phyloP scores from a whole-genome alignment of 768 basidiomycete genomes.

The Amanita pallidorosea region DNA sequence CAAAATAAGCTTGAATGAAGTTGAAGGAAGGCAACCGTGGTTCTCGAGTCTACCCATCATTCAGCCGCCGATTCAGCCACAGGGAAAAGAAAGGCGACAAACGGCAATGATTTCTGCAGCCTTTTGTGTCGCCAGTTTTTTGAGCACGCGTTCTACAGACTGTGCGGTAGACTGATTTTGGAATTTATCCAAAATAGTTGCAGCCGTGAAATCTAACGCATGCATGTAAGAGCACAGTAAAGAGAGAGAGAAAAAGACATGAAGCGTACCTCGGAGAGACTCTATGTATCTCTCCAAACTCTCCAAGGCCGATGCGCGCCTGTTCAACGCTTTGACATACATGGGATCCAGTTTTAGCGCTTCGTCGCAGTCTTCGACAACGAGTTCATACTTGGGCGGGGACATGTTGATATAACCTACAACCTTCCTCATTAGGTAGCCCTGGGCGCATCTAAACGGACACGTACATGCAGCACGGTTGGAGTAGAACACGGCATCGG shows the following conservation, averaged over 20 bases:
- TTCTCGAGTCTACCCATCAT: conserved; percentile 45
- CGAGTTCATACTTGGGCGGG: conserved; percentile 74
- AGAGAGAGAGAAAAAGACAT: background rate
- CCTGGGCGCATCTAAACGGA: background rate
- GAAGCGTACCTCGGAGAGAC: conserved; percentile 59
- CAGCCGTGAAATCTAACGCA: conserved; percentile 82
- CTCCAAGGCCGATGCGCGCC: conserved; percentile 82
- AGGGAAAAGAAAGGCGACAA: background rate
- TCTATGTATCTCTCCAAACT: conserved; percentile 64
- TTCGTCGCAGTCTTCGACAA: conserved; percentile 80
- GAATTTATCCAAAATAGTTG: conserved; percentile 91
- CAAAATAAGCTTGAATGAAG: conserved; percentile 92
- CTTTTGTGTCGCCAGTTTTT: conserved; percentile 64
- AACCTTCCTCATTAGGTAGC: background rate
- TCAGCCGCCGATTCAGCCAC: background rate
- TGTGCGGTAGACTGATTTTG: conserved; percentile 67
- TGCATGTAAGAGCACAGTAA: background rate
- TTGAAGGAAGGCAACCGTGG: conserved; percentile 80
- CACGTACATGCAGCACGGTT: conserved; percentile 91
- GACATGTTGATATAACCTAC: conserved; percentile 86
- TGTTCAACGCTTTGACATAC: conserved; percentile 88
- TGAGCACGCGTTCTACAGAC: conserved; percentile 87
- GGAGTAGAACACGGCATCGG: conserved; percentile 90
- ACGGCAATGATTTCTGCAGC: conserved; percentile 65
- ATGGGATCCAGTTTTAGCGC: conserved; percentile 74